Conservation (phyloP, 352 stramenopile species). For the Blastocystis sp. region DNA sequence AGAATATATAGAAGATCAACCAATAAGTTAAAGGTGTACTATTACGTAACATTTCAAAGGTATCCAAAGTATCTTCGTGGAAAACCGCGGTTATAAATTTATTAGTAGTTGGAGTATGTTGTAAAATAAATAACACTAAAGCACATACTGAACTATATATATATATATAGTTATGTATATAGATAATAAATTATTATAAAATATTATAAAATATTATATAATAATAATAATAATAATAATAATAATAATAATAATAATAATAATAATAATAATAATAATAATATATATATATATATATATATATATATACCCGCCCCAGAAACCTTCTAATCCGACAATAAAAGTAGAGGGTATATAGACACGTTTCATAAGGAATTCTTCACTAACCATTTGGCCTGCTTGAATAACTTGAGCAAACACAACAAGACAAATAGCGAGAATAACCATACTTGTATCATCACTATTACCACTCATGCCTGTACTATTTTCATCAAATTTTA, state of each 20-base stretch:
- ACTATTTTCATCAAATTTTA: no score
- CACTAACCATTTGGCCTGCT: slow-evolving; percentile 63
- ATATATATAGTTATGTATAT: no score
- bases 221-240: no score
- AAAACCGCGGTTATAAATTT: slow-evolving; percentile 10
- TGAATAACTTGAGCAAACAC: slow-evolving; percentile 57
- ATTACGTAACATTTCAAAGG: slow-evolving; percentile 28
- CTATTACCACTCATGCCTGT: slow-evolving; percentile 30
- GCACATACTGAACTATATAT: slow-evolving; percentile 30
- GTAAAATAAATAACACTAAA: not conserved
- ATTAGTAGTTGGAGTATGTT: slow-evolving; percentile 14
- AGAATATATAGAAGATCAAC: slow-evolving; percentile 44
- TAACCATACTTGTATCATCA: slow-evolving; percentile 7
- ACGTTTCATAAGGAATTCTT: slow-evolving; percentile 61
- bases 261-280: no score
- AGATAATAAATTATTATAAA: no score
- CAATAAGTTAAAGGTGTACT: slow-evolving; percentile 24
- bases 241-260: no score
- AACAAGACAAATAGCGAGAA: slow-evolving; percentile 54
- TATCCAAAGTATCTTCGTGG: slow-evolving; percentile 32
- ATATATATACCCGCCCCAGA: no score
- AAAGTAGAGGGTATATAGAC: slow-evolving; percentile 47
- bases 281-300: no score
- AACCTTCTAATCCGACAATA: slow-evolving; percentile 59
- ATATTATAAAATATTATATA: no score